Conservation (phyloP, 306 rosid genomes). For the Prunus campanulata region DNA sequence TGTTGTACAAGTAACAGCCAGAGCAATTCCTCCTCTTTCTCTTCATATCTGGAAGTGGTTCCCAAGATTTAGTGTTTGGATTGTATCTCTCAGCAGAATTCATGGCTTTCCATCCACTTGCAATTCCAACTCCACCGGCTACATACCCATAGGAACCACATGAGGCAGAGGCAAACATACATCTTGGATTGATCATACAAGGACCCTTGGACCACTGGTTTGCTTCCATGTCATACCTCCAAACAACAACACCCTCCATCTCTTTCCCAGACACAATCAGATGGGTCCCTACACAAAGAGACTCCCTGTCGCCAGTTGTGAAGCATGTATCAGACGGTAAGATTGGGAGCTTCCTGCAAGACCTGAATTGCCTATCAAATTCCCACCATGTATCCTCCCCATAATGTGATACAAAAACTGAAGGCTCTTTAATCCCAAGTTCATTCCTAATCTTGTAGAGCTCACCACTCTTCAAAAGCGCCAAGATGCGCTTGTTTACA, state of each 20-base stretch:
- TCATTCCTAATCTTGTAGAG: slow-evolving; percentile 54
- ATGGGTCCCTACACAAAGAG: slow-evolving; percentile 75
- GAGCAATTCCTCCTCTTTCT: slow-evolving; percentile 54
- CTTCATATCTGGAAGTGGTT: slow-evolving; percentile 63
- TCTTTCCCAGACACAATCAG: slow-evolving; percentile 71
- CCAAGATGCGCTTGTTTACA: slow-evolving; percentile 53
- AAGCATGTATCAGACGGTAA: slow-evolving; percentile 58
- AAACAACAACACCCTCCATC: slow-evolving; percentile 47
- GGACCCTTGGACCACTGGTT: slow-evolving; percentile 72
- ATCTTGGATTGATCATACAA: slow-evolving; percentile 64
- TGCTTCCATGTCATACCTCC: slow-evolving; percentile 52
- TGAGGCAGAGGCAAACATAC: slow-evolving; percentile 77
- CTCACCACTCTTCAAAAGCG: slow-evolving; percentile 56
- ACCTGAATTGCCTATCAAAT: slow-evolving; percentile 51
- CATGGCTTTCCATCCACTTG: slow-evolving; percentile 27
- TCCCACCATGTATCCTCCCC: slow-evolving; percentile 79
- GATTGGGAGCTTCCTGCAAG: slow-evolving; percentile 51
- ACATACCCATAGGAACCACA: slow-evolving; percentile 57
- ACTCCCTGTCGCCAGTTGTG: slow-evolving; percentile 58
- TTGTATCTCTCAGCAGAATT: slow-evolving; percentile 68
- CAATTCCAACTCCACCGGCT: slow-evolving; percentile 65
- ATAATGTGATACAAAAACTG: slow-evolving; percentile 65
- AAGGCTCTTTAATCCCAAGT: slow-evolving; percentile 55
- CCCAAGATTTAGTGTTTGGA: slow-evolving; percentile 49
- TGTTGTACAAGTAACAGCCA: slow-evolving; percentile 74